A percentile compares a stretch with the other conserved stretches of the same genome.
These are phyloP conservation scores for Aspergillus sparsus DNA, from an alignment of 495 filamentous ascomycete species.

Conservation along the genomic window DNA sequence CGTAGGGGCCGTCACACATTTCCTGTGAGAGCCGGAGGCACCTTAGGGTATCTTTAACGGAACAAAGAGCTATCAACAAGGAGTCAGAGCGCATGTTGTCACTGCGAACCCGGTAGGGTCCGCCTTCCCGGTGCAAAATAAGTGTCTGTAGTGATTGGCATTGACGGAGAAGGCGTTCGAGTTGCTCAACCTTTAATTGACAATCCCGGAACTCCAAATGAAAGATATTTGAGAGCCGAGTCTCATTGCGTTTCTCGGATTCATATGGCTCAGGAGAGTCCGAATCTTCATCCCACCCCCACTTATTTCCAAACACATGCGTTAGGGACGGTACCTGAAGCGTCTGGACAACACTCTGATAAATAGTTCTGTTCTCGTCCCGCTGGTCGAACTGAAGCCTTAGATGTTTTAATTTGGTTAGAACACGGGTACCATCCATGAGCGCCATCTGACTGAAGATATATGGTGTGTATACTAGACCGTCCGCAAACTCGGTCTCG, in stretches of 20 bases:
- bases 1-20: background rate
- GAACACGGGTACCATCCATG: background rate
- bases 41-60: background rate
- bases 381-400: background rate
- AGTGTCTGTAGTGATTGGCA: background rate
- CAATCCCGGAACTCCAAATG: background rate
- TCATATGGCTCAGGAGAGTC: background rate
- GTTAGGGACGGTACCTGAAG: background rate
- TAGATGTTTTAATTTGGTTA: background rate
- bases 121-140: background rate
- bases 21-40: background rate
- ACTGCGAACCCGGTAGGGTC: no score
- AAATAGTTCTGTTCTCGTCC: background rate
- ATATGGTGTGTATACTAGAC: background rate
- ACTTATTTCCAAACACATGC: background rate
- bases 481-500: background rate
- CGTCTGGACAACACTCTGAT: background rate
- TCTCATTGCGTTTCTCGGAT: no score
- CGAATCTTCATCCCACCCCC: background rate
- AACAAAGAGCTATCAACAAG: background rate
- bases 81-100: background rate
- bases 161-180: background rate
- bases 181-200: background rate
- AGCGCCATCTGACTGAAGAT: background rate
- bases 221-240: background rate